phyloP scores from a whole-genome alignment of 345 rosid species.

The Erysimum cheiranthoides region DNA sequence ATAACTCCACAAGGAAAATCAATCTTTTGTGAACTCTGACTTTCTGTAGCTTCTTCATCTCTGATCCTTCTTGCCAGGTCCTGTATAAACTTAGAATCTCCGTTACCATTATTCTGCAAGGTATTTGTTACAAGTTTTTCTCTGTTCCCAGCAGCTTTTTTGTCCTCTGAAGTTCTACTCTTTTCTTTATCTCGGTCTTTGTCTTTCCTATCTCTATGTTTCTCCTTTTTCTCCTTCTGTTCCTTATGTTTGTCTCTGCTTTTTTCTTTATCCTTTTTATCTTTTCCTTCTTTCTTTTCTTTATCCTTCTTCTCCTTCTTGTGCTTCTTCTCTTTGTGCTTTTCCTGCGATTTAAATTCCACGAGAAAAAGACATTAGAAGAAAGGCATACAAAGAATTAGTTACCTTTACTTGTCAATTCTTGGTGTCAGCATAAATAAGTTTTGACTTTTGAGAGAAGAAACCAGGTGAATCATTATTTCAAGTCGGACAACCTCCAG shows the following conservation, averaged over 20 bases:
- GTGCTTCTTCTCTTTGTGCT: slow-evolving; percentile 58
- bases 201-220: slow-evolving; percentile 58
- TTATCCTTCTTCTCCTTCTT: slow-evolving; percentile 60
- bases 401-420: slow-evolving; percentile 15
- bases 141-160: slow-evolving; percentile 44
- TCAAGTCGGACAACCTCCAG: neutral
- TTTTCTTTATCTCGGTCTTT: slow-evolving; percentile 53
- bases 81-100: slow-evolving; percentile 52
- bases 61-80: slow-evolving; percentile 64
- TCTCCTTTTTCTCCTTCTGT: slow-evolving; percentile 58
- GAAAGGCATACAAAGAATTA: slow-evolving; percentile 17
- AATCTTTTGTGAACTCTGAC: slow-evolving; percentile 43
- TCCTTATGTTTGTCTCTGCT: slow-evolving; percentile 59
- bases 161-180: slow-evolving; percentile 43
- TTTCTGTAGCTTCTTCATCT: slow-evolving; percentile 57
- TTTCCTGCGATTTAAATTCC: slow-evolving; percentile 52
- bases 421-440: slow-evolving; percentile 2
- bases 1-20: slow-evolving; percentile 38
- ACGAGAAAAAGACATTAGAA: slow-evolving; percentile 3
- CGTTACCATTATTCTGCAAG: slow-evolving; percentile 45
- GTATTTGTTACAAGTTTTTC: slow-evolving; percentile 40
- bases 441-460: slow-evolving; percentile 2
- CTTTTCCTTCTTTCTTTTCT: slow-evolving; percentile 58
- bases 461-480: slow-evolving; percentile 11
- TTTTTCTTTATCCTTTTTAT: slow-evolving; percentile 61